Conservation (phyloP, 2,329 filamentous ascomycete species). For the Fusarium sulawesiense region DNA sequence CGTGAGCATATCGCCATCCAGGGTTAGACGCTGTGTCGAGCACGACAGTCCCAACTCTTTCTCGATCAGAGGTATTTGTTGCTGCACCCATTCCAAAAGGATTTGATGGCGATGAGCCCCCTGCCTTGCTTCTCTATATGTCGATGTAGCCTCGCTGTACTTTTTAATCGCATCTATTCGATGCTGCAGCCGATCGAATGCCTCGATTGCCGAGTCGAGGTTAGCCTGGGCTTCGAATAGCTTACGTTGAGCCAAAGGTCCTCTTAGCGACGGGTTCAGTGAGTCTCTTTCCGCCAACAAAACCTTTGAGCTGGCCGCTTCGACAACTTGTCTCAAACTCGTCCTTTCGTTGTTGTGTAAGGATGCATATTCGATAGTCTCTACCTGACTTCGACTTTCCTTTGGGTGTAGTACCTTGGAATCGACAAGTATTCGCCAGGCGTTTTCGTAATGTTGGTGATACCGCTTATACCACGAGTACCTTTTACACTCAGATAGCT, state of each 20-base stretch:
- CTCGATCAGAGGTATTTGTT: conserved; percentile 37
- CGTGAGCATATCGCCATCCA: neutral
- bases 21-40: neutral
- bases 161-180: conserved; percentile 19
- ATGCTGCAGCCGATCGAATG: conserved; percentile 25
- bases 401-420: conserved; percentile 12
- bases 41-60: conserved; percentile 20
- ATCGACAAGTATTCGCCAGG: conserved; percentile 30
- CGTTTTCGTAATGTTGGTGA: conserved; percentile 23
- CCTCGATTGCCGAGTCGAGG: conserved; percentile 28
- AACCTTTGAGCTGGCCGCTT: conserved; percentile 27
- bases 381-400: conserved; percentile 22
- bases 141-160: conserved; percentile 14
- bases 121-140: conserved; percentile 26
- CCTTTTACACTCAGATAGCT: conserved; percentile 31
- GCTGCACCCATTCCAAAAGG: conserved; percentile 35
- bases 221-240: conserved; percentile 27
- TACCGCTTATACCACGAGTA: conserved; percentile 31
- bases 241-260: conserved; percentile 15
- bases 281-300: conserved; percentile 38
- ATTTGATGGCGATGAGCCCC: conserved; percentile 31
- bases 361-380: neutral
- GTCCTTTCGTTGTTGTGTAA: conserved; percentile 3
- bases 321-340: conserved; percentile 21
- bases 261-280: conserved; percentile 24